A percentile compares a stretch with the other conserved stretches of the same genome.
Evolutionary conservation across 768 basidiomycete species (phyloP).

Genomic region (Inosperma sp.): DNA sequence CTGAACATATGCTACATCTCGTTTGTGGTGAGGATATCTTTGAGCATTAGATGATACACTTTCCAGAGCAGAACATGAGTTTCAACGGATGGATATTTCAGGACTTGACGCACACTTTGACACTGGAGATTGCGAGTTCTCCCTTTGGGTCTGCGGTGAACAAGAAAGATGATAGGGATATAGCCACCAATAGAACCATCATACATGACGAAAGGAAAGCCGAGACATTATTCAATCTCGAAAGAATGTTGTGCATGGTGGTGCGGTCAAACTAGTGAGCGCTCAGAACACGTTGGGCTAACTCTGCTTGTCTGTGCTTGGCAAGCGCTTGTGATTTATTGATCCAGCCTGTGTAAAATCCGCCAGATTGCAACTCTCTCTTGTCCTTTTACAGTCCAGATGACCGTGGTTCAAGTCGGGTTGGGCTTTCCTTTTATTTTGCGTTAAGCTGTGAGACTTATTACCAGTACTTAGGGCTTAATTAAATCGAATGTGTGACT

Average conservation of each 20-base stretch:
- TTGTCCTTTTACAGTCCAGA: too few relatives aligned
- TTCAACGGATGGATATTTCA: not conserved
- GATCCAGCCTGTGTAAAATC: too few relatives aligned
- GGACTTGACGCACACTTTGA: conserved; percentile 67
- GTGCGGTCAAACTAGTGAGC: not conserved
- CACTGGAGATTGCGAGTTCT: conserved; percentile 50
- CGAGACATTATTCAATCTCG: conserved; percentile 70
- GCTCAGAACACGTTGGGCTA: too few relatives aligned
- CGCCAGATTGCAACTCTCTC: too few relatives aligned
- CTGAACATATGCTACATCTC: conserved; percentile 75
- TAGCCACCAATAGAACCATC: conserved; percentile 63
- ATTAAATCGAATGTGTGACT: too few relatives aligned
- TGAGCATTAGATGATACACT: conserved; percentile 42
- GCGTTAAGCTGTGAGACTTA: too few relatives aligned
- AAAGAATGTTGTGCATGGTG: conserved; percentile 64
- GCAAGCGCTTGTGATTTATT: not conserved
- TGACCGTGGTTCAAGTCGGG: too few relatives aligned
- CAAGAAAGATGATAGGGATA: conserved; percentile 70
- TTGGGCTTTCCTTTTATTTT: too few relatives aligned
- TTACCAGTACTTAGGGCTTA: too few relatives aligned
- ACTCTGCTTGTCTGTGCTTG: too few relatives aligned
- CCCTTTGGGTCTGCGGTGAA: conserved; percentile 57
- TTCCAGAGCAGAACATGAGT: conserved; percentile 8
- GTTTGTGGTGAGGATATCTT: conserved; percentile 54
- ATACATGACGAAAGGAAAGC: conserved; percentile 70